Percentiles rank a stretch among this genome's conserved stretches.
Conservation (phyloP, 805 yeast genomes). For the Candida glaebosa region DNA sequence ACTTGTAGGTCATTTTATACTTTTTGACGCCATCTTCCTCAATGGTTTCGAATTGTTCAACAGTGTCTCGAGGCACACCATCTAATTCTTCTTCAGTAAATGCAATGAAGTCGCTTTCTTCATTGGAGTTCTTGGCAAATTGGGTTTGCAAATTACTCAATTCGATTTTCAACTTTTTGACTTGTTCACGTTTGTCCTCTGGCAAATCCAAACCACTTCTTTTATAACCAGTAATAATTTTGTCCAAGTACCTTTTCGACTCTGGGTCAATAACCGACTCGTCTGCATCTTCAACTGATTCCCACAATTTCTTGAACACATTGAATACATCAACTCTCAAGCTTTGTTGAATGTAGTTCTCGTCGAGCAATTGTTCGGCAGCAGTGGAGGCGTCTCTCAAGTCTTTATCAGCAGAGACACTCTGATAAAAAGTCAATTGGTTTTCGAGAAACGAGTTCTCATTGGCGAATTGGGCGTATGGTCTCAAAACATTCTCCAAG, state of each 20-base stretch:
- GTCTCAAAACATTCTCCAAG: conserved; percentile 53
- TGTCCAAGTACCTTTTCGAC: conserved; percentile 53
- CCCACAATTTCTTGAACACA: conserved; percentile 52
- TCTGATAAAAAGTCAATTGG: conserved; percentile 65
- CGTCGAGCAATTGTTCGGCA: conserved; percentile 56
- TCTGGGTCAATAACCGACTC: conserved; percentile 44
- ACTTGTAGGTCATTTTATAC: conserved; percentile 69
- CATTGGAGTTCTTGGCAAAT: conserved; percentile 66
- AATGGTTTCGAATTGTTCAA: conserved; percentile 53
- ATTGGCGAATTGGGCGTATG: conserved; percentile 52
- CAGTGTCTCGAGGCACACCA: conserved; percentile 68
- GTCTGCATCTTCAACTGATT: conserved; percentile 25
- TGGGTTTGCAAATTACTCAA: conserved; percentile 54
- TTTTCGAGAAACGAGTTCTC: conserved; percentile 40
- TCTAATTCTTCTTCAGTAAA: conserved; percentile 64
- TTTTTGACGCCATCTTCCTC: conserved; percentile 39
- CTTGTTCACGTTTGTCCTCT: conserved; percentile 48
- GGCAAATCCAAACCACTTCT: conserved; percentile 70
- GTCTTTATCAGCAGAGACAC: conserved; percentile 62
- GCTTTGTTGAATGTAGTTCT: conserved; percentile 59
- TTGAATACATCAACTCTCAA: conserved; percentile 53
- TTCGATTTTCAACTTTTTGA: conserved; percentile 56
- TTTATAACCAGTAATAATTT: conserved; percentile 52
- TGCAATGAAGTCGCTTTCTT: conserved; percentile 57
- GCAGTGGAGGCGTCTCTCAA: conserved; percentile 67